phyloP scores from a whole-genome alignment of 371 early-diverging fungal species.

The Quaeritorhiza haematococci region DNA sequence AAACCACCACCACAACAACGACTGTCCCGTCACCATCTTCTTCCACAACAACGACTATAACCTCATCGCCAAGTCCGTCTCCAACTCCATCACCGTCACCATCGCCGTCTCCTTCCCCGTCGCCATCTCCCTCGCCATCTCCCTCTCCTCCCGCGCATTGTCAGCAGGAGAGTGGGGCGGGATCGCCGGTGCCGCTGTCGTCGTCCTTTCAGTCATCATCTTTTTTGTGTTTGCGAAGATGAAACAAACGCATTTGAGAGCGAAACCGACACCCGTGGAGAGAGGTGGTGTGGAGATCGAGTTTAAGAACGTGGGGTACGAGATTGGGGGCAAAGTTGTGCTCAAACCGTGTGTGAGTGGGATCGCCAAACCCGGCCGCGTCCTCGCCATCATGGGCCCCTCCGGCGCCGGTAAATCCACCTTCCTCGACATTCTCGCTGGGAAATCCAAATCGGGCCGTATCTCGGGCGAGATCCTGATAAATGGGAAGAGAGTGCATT shows the following conservation, averaged over 20 bases:
- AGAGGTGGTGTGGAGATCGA: conserved; percentile 21
- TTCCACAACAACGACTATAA: no score
- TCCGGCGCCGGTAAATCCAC: conserved; percentile 44
- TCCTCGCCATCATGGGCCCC: conserved; percentile 76
- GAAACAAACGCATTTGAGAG: conserved; percentile 11
- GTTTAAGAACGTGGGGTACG: conserved; percentile 19
- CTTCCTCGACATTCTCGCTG: conserved; percentile 83
- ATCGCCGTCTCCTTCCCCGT: no score
- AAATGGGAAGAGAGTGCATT: conserved; percentile 57
- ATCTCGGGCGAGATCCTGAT: conserved; percentile 84
- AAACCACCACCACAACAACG: no score
- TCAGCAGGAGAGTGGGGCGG: no score
- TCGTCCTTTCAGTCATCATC: no score
- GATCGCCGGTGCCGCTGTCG: no score
- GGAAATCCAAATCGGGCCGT: conserved; percentile 71
- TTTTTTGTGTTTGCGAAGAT: no score
- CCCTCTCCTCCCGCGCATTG: no score
- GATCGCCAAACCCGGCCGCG: conserved; percentile 67
- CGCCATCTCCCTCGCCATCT: no score
- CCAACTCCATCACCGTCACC: no score
- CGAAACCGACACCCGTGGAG: conserved; percentile 13
- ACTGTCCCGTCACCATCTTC: no score
- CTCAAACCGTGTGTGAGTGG: conserved; percentile 66
- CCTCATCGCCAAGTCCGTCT: no score
- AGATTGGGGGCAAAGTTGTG: conserved; percentile 33